Conservation (phyloP, 768 basidiomycete species). For the Royoungia palumana region DNA sequence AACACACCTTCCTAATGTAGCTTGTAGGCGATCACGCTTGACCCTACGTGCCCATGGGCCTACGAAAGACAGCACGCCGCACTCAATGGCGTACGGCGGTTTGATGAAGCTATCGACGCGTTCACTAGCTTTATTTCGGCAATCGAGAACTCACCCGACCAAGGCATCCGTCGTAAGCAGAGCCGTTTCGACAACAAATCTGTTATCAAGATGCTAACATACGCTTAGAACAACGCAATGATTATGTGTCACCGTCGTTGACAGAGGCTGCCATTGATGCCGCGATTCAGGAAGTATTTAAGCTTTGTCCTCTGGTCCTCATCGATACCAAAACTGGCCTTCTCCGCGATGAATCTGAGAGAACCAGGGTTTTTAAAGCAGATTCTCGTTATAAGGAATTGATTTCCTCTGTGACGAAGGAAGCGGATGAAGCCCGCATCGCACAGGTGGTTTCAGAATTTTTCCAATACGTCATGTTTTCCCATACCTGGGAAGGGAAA, state of each 20-base stretch:
- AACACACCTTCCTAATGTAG: background rate
- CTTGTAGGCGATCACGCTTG: conserved; percentile 2
- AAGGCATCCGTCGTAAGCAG: conserved; percentile 1
- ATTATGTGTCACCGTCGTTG: background rate
- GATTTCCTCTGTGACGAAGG: conserved; percentile 8
- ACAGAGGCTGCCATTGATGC: background rate
- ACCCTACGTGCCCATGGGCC: conserved; percentile 5
- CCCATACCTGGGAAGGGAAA: conserved; percentile 14
- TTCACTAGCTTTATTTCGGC: conserved; percentile 4
- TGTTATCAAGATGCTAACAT: background rate
- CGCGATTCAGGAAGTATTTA: conserved; percentile 2
- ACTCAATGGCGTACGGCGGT: conserved; percentile 4
- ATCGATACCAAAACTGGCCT: conserved; percentile 7
- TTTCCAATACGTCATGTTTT: conserved; percentile 15
- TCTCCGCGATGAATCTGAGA: conserved; percentile 7
- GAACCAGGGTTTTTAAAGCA: conserved; percentile 6
- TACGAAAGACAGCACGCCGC: conserved; percentile 7
- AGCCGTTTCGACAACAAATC: background rate
- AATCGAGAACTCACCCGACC: conserved; percentile 3
- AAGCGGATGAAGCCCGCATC: conserved; percentile 7
- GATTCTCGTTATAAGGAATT: conserved; percentile 8
- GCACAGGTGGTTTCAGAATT: conserved; percentile 4
- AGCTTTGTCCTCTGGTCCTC: conserved; percentile 6
- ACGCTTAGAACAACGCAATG: background rate
- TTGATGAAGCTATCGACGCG: conserved; percentile 6